A percentile compares a stretch with the other conserved stretches of the same genome.
phyloP scores from a whole-genome alignment of 78 protist genomes.

The Dictyostelium brefeldianum region DNA sequence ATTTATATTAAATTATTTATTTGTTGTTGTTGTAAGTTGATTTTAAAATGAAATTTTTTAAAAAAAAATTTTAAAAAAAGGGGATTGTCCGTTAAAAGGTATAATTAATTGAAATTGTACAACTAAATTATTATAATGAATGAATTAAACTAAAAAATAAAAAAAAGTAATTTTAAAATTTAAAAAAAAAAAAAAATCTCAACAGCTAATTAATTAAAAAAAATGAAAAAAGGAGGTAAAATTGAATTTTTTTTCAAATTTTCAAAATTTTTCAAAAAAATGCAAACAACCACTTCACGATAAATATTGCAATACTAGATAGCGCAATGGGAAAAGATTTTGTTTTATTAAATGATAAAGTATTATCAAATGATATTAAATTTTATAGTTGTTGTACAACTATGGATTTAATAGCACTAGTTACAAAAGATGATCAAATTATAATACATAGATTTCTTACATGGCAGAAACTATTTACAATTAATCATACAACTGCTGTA shows the following conservation, averaged over 20 bases:
- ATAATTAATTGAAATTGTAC: neutral
- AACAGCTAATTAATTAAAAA: neutral
- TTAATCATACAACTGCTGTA: neutral
- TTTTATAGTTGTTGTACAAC: conserved; percentile 26
- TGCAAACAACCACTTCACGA: neutral
- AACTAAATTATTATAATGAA: neutral
- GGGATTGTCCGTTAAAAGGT: conserved; percentile 2
- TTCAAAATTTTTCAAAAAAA: neutral
- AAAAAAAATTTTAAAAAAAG: neutral
- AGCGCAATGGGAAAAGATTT: neutral
- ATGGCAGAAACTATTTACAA: conserved; percentile 59
- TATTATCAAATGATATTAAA: conserved; percentile 1
- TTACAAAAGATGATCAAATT: neutral
- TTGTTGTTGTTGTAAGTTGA: neutral
- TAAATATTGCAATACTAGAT: too few species aligned
- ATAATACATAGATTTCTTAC: conserved; percentile 31
- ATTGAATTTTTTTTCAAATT: neutral
- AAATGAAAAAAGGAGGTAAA: neutral
- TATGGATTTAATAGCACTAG: conserved; percentile 54
- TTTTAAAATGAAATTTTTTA: neutral
- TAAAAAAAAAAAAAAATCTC: too few species aligned
- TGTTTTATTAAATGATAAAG: conserved; percentile 62
- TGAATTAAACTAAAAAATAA: neutral
- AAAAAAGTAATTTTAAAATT: neutral
- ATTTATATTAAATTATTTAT: neutral